Percentiles rank a stretch among this genome's conserved stretches.
These are phyloP conservation scores for Phanerochaete carnosa DNA, from an alignment of 768 basidiomycete genomes.

Conservation along the genomic window DNA sequence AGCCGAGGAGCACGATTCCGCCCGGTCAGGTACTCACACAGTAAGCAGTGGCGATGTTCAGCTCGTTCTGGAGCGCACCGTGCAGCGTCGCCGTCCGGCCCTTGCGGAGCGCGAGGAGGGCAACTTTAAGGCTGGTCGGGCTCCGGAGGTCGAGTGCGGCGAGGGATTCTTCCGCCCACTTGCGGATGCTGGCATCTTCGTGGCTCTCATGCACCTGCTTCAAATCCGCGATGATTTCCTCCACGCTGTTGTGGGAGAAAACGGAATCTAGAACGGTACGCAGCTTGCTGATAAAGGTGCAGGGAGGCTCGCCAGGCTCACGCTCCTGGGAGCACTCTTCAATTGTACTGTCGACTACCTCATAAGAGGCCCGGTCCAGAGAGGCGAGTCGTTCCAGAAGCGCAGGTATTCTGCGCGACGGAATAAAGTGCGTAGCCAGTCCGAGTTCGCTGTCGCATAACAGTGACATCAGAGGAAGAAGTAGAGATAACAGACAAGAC, in stretches of 20 bases:
- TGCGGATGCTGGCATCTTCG: slow-evolving; percentile 43
- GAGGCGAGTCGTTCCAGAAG: slow-evolving; percentile 67
- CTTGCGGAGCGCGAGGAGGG: slow-evolving; percentile 72
- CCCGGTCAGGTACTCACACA: slow-evolving; percentile 55
- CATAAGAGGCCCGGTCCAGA: slow-evolving; percentile 44
- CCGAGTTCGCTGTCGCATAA: slow-evolving; percentile 69
- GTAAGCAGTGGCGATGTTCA: slow-evolving; percentile 84
- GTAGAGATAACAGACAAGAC: not conserved
- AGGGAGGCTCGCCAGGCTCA: slow-evolving; percentile 49
- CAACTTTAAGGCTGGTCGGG: slow-evolving; percentile 90
- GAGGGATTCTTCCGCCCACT: slow-evolving; percentile 77
- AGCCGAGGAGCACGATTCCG: not conserved
- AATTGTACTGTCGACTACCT: slow-evolving; percentile 65
- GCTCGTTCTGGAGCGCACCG: slow-evolving; percentile 77
- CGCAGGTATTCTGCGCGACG: slow-evolving; percentile 68
- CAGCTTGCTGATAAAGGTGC: slow-evolving; percentile 53
- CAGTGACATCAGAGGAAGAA: not conserved
- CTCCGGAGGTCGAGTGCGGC: slow-evolving; percentile 64
- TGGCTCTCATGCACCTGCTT: slow-evolving; percentile 34
- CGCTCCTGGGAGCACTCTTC: slow-evolving; percentile 60
- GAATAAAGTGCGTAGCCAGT: slow-evolving; percentile 90
- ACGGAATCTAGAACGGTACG: slow-evolving; percentile 79
- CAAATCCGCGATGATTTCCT: slow-evolving; percentile 64
- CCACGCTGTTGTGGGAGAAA: slow-evolving; percentile 70
- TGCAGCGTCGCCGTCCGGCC: slow-evolving; percentile 63